Base-by-base conservation (phyloP, 257 asterid species). In the Nicotiana obtusifolia region DNA sequence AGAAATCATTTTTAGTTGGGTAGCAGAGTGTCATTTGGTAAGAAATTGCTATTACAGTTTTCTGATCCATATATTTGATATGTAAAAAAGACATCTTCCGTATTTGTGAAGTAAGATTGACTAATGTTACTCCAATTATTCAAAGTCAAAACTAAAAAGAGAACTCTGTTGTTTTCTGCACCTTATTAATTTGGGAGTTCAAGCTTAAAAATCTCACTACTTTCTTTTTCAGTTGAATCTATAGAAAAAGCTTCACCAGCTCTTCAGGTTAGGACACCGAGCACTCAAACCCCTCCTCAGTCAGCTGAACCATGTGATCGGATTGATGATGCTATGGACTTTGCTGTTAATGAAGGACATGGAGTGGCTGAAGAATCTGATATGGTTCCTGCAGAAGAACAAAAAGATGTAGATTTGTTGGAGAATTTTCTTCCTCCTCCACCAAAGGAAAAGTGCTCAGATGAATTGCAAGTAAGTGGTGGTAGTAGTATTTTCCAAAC, bases 391-490 rank as follows among this genome's bases (percentile, higher is more conserved):
- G 84, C 75, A 57, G 97, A 85, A 81, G 97, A 93, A 79, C 80
- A 87, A 69, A 85, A 90, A 81, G 91, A 89, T 79, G 79, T 84
- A 82, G 93, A 90, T 80, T 85, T 87, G 56, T 83, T 96, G 86
- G 90, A 87, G 67, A 87, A 84, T 78, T 96, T 96, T 89, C 94
- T 96, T 64, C 91, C 97, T 16, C 95, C 95, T 26, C 97, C 93
- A 41, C 95, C 97, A 4, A 88, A 80, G 85, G 89, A 82, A 26
- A 91, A 88, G 85, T 94, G 98, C 89, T 92, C 98, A 7, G 95
- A 88, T 47, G 98, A 90, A 85, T 90, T 94, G 82, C 99, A 96
- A 91, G 98, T 94, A 88, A 86, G 97, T 84, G 60, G 81, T 14
- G 68, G 16, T 31, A 44, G 22, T 44, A 71, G 22, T n/a, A 22